A percentile compares a stretch with the other conserved stretches of the same genome.
phyloP scores from a whole-genome alignment of 139 green algal species.

The Volvox africanus region DNA sequence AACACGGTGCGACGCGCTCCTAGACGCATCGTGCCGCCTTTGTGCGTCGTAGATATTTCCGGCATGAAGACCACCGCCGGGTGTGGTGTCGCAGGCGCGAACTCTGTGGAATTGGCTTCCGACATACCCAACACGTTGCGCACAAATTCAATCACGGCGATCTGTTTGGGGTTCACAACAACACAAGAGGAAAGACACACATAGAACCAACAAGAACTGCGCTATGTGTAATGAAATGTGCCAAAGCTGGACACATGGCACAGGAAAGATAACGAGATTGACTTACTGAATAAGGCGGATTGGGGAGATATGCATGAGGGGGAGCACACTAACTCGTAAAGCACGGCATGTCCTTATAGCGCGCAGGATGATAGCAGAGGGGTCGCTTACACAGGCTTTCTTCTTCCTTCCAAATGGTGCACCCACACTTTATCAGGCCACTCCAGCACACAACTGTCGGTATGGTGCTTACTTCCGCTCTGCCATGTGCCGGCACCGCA shows the following conservation, averaged over 20 bases:
- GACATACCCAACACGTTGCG: slow-evolving; percentile 88
- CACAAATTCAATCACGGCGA: slow-evolving; percentile 98
- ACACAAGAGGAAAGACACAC: neutral
- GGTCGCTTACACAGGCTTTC: too few species aligned
- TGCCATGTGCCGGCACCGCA: slow-evolving; percentile 13
- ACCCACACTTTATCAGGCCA: too few species aligned
- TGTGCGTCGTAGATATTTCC: slow-evolving; percentile 89
- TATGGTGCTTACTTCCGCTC: too few species aligned
- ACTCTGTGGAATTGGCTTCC: slow-evolving; percentile 94
- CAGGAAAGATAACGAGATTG: neutral
- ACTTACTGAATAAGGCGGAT: neutral
- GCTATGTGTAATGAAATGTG: too few species aligned
- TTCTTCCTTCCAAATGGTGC: too few species aligned
- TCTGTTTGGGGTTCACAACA: slow-evolving; percentile 54
- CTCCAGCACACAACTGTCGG: too few species aligned
- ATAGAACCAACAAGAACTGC: neutral
- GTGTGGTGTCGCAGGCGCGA: slow-evolving; percentile 80
- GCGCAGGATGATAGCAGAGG: too few species aligned
- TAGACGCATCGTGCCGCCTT: slow-evolving; percentile 98
- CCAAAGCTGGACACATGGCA: neutral
- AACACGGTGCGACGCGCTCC: slow-evolving; percentile 87
- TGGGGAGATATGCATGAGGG: neutral
- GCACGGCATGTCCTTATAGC: too few species aligned
- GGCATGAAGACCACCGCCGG: slow-evolving; percentile 99
- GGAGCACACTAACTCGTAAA: neutral